Conservation (phyloP, 148 eudicot genomes). For the Agrostemma githago region DNA sequence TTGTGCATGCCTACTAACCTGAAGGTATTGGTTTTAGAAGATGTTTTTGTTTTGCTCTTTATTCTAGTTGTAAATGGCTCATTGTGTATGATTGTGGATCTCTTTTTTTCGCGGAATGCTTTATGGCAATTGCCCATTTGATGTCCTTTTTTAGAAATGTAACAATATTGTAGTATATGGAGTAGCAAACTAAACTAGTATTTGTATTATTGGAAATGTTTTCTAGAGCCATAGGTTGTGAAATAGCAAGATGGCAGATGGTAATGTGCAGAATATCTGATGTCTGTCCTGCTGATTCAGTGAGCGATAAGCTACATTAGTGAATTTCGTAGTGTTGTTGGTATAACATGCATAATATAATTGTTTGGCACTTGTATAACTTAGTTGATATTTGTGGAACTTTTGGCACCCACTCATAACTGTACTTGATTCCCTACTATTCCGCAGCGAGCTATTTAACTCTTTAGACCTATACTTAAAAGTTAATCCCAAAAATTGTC, state of each 20-base stretch:
- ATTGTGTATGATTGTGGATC: no score
- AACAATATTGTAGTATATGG: no score
- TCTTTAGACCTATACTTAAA: background rate
- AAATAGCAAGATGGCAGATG: background rate
- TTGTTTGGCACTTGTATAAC: background rate
- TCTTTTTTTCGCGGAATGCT: no score
- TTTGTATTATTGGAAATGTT: background rate
- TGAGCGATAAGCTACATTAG: background rate
- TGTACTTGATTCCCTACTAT: background rate
- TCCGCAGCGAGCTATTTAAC: background rate
- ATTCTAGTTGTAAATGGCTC: no score
- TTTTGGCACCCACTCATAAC: background rate
- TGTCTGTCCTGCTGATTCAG: background rate
- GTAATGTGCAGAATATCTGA: background rate
- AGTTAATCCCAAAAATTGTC: background rate
- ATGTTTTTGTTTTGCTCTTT: no score
- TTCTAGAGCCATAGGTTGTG: background rate
- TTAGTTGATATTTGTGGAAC: background rate
- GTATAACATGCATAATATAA: background rate
- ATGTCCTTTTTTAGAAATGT: no score
- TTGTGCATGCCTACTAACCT: no score
- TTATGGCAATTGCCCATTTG: no score
- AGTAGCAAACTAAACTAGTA: background rate
- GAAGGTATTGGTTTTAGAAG: no score
- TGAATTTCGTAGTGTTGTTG: background rate